These are phyloP conservation scores for Raddia guianensis DNA, from an alignment of 176 grass and related monocot genomes.

Conservation along the genomic window DNA sequence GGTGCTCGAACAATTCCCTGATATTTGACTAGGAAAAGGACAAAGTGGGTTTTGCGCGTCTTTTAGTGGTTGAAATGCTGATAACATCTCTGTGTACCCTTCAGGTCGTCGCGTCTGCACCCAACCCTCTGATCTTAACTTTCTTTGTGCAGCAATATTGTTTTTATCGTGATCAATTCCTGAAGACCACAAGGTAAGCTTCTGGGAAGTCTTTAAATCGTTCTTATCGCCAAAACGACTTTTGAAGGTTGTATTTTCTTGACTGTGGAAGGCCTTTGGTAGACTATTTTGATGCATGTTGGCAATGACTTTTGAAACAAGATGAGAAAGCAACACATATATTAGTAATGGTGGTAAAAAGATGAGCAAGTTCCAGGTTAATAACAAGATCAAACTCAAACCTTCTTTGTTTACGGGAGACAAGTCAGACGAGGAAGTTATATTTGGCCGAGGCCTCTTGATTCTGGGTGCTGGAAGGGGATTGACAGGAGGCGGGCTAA, in stretches of 20 bases:
- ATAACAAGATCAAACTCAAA: conserved; percentile 41
- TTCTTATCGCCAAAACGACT: conserved; percentile 29
- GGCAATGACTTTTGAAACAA: conserved; percentile 52
- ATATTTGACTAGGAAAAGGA: conserved; percentile 47
- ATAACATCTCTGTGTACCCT: conserved; percentile 40
- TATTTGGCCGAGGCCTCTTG: conserved; percentile 66
- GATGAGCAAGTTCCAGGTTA: neutral
- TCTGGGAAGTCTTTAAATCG: conserved; percentile 45
- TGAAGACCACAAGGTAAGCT: conserved; percentile 54
- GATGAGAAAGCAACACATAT: conserved; percentile 34
- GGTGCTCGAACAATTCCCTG: conserved; percentile 30
- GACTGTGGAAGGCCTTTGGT: conserved; percentile 61
- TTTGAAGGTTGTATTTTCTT: conserved; percentile 56
- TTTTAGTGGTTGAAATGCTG: conserved; percentile 51
- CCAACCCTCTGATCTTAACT: conserved; percentile 27
- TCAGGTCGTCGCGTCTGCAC: conserved; percentile 36
- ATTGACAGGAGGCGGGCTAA: conserved; percentile 56
- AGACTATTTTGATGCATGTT: conserved; percentile 50
- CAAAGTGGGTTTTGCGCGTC: conserved; percentile 28
- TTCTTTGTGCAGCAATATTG: conserved; percentile 27
- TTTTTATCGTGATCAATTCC: conserved; percentile 47
- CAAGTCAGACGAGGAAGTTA: conserved; percentile 45
- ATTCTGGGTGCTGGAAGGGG: conserved; percentile 51
- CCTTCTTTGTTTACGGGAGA: conserved; percentile 72
- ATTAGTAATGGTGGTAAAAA: conserved; percentile 22